A percentile compares a stretch with the other conserved stretches of the same genome.
Conservation (phyloP, 2,329 filamentous ascomycete genomes). For the Ceratocystis variospora region DNA sequence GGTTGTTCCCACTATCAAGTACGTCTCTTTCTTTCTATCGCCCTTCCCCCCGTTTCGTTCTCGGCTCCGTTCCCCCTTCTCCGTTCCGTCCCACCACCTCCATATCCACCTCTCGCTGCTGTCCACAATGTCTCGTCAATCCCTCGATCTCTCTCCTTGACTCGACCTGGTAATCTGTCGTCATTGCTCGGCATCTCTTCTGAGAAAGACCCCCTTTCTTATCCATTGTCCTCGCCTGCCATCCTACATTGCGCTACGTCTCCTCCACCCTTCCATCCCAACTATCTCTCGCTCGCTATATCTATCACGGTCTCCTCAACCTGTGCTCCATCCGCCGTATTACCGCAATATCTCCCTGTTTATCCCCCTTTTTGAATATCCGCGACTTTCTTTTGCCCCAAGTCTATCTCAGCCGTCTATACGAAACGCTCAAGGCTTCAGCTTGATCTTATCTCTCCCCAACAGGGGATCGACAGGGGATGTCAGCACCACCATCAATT, state of each 20-base stretch:
- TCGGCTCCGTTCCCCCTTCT: neutral
- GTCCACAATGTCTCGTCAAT: neutral
- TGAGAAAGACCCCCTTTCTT: neutral
- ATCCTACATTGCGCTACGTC: neutral
- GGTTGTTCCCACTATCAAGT: slow-evolving; percentile 54
- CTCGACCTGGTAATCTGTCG: neutral
- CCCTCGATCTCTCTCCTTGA: neutral
- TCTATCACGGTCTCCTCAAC: neutral
- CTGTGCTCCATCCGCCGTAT: neutral
- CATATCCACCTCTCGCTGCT: neutral
- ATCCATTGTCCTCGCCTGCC: neutral
- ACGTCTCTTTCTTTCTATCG: slow-evolving; percentile 24
- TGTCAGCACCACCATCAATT: neutral
- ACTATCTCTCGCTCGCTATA: neutral
- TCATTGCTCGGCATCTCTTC: neutral
- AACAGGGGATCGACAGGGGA: slow-evolving; percentile 1
- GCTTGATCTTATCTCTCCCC: neutral
- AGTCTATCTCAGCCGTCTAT: neutral
- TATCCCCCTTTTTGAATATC: neutral
- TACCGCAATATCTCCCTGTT: neutral
- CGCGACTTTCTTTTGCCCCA: neutral
- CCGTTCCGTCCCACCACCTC: neutral
- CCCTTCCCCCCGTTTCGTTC: neutral
- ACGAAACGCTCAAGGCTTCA: slow-evolving; percentile 1
- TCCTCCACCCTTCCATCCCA: neutral